A percentile compares a stretch with the other conserved stretches of the same genome.
Evolutionary conservation across 345 rosid species (phyloP).

Genomic region (Gossypium anomalum): DNA sequence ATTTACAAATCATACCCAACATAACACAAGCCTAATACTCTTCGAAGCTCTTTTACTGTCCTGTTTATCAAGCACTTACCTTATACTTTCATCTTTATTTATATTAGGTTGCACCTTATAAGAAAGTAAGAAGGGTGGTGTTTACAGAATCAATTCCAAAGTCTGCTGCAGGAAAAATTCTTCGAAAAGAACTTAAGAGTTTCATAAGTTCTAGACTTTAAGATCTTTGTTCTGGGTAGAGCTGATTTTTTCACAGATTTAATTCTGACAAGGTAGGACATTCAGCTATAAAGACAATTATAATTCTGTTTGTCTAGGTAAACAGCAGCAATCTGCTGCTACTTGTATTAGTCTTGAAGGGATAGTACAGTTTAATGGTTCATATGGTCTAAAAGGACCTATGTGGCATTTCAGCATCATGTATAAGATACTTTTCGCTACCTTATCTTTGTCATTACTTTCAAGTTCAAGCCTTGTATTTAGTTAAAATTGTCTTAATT

Average conservation of each 20-base stretch:
- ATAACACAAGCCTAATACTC: neutral
- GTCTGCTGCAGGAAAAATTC: slow-evolving; percentile 80
- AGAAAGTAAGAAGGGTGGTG: slow-evolving; percentile 76
- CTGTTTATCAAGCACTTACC: neutral
- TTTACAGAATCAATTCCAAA: slow-evolving; percentile 59
- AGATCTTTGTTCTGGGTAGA: neutral
- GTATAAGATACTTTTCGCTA: neutral
- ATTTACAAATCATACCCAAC: neutral
- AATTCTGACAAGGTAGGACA: neutral
- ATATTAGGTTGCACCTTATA: slow-evolving; percentile 69
- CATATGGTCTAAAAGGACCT: neutral
- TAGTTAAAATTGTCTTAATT: neutral
- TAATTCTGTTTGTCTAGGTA: neutral
- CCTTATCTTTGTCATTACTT: neutral
- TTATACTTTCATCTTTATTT: neutral
- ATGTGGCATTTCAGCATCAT: neutral
- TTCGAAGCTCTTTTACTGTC: neutral
- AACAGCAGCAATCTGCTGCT: neutral
- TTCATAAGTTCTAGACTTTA: slow-evolving; percentile 43
- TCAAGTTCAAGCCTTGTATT: neutral
- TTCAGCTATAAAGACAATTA: neutral
- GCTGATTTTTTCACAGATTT: neutral
- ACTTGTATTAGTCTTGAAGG: neutral
- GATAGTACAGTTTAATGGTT: neutral
- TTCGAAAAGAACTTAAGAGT: slow-evolving; percentile 59